Base-by-base conservation (phyloP, 768 basidiomycete species). In the Collybia sordida region DNA sequence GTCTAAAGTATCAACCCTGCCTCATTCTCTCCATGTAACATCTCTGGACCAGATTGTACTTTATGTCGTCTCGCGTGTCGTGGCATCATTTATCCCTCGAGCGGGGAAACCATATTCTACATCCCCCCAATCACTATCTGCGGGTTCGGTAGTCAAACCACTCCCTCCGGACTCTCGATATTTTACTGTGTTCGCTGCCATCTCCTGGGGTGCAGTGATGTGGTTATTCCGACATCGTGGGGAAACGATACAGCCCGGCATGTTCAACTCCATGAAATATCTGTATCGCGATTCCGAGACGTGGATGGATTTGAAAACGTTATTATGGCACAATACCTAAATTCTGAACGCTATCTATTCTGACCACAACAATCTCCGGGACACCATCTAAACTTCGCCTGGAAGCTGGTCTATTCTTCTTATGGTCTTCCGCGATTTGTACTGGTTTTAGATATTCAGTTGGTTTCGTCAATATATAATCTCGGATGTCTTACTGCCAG, bases 151-250 rank as follows among this genome's bases (percentile, higher is more conserved):
- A 31, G 75, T 78, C 38, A 82, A 79, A 61, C 90, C 94, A 2
- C 67, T 92, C 28, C 93, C 95, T 6, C 94, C 95, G 3, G 82
- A 96, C 62, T 74, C 91, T 15, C 73, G 81, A 12, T 86, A 90
- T 64, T 99, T 98, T 69, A 83, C 88, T 1, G 62, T 90, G 39
- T 93, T 95, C 53, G 90, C 94, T 3, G 91, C 94, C 0, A 57
- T 98, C 12, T 80, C 86, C 25, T 98, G 97, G 97, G 97, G 93
- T 38, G 80, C 88, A 6, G 95, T 98, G 40, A 98, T 99, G 96
- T 99, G 88, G 81, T 72, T 97, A 53, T 98, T 95, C 79, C 78
- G 85, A 61, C 77, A 97, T 66, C 77, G 82, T 18, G 84, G 90
- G 42, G 88, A 98, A 70, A 86, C 85, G n/a, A 83, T 99, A 52